These are phyloP conservation scores for Mayamaea pseudoterrestris DNA, from an alignment of 108 stramenopile genomes.

Conservation along the genomic window DNA sequence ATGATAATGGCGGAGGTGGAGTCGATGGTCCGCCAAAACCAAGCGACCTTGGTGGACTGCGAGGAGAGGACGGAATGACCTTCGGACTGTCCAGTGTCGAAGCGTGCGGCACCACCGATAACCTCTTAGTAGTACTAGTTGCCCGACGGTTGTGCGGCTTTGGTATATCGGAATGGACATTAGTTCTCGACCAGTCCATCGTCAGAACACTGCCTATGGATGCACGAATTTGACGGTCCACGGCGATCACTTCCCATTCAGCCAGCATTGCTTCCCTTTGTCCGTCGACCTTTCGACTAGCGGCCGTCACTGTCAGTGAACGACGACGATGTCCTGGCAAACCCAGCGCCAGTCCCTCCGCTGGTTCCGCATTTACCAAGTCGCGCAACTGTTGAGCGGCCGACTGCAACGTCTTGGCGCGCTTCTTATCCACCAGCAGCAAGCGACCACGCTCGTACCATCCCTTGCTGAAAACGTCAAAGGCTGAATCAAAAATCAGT, in stretches of 20 bases:
- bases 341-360: conserved; percentile 14
- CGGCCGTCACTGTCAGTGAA: conserved; percentile 9
- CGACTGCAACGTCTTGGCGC: conserved; percentile 45
- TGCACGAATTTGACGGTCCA: conserved; percentile 52
- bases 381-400: conserved; percentile 51
- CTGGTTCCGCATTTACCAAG: too few species aligned
- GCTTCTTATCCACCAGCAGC: conserved; percentile 54
- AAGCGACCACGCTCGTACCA: conserved; percentile 71
- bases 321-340: too few species aligned
- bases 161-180: conserved; percentile 6
- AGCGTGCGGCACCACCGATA: too few species aligned
- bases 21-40: neutral
- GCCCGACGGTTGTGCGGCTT: conserved; percentile 4
- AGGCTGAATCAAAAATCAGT: conserved; percentile 64
- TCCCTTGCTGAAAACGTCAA: conserved; percentile 58
- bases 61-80: conserved; percentile 10
- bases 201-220: conserved; percentile 58
- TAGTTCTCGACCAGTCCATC: conserved; percentile 50
- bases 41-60: conserved; percentile 16
- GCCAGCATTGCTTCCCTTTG: conserved; percentile 35
- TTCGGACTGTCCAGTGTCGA: conserved; percentile 20
- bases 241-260: conserved; percentile 71
- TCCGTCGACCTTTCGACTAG: neutral
- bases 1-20: too few species aligned
- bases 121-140: too few species aligned